Evolutionary conservation across 441 rosid genomes (phyloP), one percentile per base, ranked within the genome.

Genomic region (Populus hybrid): DNA sequence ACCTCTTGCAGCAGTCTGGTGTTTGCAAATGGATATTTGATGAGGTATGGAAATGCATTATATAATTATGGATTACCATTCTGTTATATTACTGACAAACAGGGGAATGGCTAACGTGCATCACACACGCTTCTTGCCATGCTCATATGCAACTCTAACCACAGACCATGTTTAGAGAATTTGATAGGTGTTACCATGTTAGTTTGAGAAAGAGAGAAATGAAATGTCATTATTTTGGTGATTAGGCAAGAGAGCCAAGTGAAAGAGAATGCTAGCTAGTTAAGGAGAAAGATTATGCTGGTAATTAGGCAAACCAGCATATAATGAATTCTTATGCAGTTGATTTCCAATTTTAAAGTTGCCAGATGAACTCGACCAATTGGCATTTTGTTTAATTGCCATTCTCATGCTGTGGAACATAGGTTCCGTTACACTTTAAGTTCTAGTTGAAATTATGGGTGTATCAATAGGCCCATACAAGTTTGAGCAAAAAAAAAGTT

Each of bases 1-100:
- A 81, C 61, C 95, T 93, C 74, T 85, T 96, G 81, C 93, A 88
- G 81, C 83, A 90, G 79, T 90, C 92, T 76, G 99, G 98, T 70
- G 88, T 89, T 76, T 88, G 94, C 84, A 85, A 92, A 81, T 94
- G 98, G 99, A 93, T 96, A 85, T 94, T 96, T 86, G 94, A 94
- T 84, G 99, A 96, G 98, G 99, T 95, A 87, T 83, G 86, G 40
- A 28, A 50, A 11, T 78, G 46, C 34, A 35, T 54, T 38, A 21
- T 63, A 50, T 40, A 30, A 28, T 54, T 73, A 1, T 14, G 57
- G 57, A 57, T 28, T 65, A 24, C 69, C 30, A 28, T 26, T 65
- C 11, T 10, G 6, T 65, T 18, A 28, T 10, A 65, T 10, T 65
- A 65, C 30, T 5, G 7, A 24, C 34, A 65, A 10, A 21, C 30